Evolutionary conservation across 1,284 basidiomycete species (phyloP).

Genomic region (Schizophyllum commune): DNA sequence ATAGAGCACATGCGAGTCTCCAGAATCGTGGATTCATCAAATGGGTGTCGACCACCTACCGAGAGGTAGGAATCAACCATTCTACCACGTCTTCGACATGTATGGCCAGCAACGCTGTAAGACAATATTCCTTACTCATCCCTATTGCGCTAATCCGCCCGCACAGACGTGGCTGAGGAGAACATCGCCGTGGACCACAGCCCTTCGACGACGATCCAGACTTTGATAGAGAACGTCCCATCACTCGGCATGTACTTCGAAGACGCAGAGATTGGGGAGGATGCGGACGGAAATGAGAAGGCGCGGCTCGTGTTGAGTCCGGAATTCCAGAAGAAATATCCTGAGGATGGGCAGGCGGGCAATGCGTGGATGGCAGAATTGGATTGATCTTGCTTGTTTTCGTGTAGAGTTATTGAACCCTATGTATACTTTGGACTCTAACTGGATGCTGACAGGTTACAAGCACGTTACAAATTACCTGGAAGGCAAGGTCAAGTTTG

Average conservation of each 20-base stretch:
- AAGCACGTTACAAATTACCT: no score
- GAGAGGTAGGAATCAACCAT: constrained; percentile 41
- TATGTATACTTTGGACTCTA: no score
- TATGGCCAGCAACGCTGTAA: constrained; percentile 37
- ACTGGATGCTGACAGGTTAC: no score
- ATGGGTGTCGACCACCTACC: constrained; percentile 35
- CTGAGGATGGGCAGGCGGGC: constrained; percentile 22
- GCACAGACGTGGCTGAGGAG: constrained; percentile 26
- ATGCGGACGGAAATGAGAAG: neutral
- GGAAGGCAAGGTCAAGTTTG: no score
- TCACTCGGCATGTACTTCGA: constrained; percentile 22
- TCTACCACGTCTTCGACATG: constrained; percentile 36
- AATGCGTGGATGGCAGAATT: neutral
- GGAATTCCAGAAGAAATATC: constrained; percentile 22
- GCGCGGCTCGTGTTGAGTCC: constrained; percentile 18
- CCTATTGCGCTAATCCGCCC: neutral
- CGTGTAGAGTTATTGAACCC: no score
- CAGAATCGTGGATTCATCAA: constrained; percentile 35
- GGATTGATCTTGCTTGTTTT: no score
- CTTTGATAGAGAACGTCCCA: constrained; percentile 15
- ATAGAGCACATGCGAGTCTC: constrained; percentile 35
- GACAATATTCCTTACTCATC: neutral
- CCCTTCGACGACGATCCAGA: constrained; percentile 10
- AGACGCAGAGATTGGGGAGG: constrained; percentile 15
- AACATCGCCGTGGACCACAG: constrained; percentile 18